A percentile compares a stretch with the other conserved stretches of the same genome.
These are phyloP conservation scores for Tylopilus felleus DNA, from an alignment of 768 basidiomycete genomes.

Conservation along the genomic window DNA sequence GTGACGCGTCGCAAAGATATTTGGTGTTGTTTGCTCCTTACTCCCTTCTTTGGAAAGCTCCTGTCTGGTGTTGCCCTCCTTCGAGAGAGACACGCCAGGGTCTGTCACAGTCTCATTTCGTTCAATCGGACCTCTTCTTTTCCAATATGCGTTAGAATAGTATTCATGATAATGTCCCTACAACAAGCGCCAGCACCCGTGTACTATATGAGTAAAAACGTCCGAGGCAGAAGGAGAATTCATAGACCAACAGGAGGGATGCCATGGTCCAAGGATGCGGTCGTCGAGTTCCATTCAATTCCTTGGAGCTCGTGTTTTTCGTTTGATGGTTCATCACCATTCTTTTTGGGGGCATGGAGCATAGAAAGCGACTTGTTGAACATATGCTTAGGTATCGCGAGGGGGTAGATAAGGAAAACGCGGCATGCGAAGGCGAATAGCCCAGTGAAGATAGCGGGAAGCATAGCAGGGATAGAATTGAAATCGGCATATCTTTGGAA, in stretches of 20 bases:
- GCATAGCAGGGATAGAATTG: constrained; percentile 30
- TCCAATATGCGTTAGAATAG: constrained; percentile 34
- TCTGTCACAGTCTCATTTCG: constrained; percentile 15
- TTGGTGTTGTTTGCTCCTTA: constrained; percentile 36
- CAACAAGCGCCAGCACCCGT: constrained; percentile 45
- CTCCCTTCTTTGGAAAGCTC: constrained; percentile 20
- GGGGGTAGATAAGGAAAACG: constrained; percentile 46
- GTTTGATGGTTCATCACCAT: constrained; percentile 26
- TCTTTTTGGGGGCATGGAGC: constrained; percentile 29
- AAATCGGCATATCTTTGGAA: constrained; percentile 24
- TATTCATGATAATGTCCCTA: constrained; percentile 42
- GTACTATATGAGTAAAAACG: constrained; percentile 42
- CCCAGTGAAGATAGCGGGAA: constrained; percentile 30
- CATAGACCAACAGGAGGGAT: constrained; percentile 49
- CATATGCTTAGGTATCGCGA: constrained; percentile 46
- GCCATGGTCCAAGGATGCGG: constrained; percentile 30
- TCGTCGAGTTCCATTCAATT: constrained; percentile 23
- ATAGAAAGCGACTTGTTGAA: constrained; percentile 35
- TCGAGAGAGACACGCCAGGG: not conserved
- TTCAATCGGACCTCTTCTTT: constrained; percentile 29
- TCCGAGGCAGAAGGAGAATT: constrained; percentile 36
- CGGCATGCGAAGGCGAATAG: constrained; percentile 49
- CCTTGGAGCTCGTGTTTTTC: constrained; percentile 31
- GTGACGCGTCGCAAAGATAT: constrained; percentile 66
- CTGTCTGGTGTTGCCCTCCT: constrained; percentile 17